Percentiles rank a stretch among this genome's conserved stretches.
Evolutionary conservation across 768 basidiomycete species (phyloP).

Genomic region (Imleria badia): DNA sequence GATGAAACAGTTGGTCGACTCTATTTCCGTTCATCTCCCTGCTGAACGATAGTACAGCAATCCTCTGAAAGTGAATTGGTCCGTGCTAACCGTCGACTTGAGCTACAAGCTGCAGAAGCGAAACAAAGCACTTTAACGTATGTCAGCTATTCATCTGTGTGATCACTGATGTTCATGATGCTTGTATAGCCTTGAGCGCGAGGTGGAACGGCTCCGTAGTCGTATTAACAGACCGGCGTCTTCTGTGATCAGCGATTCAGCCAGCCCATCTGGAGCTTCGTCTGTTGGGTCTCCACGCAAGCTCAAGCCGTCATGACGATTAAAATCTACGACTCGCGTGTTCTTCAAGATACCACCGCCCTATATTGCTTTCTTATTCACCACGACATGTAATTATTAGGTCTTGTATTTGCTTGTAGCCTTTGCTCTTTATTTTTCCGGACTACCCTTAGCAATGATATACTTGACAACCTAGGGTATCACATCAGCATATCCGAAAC

Average conservation of each 20-base stretch:
- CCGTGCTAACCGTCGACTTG: constrained; percentile 70
- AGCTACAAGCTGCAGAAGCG: constrained; percentile 72
- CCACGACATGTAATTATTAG: constrained; percentile 18
- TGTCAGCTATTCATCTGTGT: constrained; percentile 21
- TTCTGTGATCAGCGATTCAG: constrained; percentile 28
- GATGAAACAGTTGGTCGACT: constrained; percentile 55
- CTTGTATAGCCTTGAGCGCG: constrained; percentile 55
- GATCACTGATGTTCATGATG: constrained; percentile 2
- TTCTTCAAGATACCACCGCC: neutral
- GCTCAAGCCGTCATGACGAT: constrained; percentile 21
- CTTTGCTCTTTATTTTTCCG: neutral
- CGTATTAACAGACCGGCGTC: constrained; percentile 61
- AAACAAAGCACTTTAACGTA: constrained; percentile 71
- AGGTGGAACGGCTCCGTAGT: constrained; percentile 67
- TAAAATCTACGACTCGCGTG: neutral
- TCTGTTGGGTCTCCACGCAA: constrained; percentile 32
- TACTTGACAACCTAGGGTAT: neutral
- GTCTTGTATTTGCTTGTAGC: constrained; percentile 23
- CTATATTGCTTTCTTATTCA: neutral
- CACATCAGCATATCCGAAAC: too few relatives aligned
- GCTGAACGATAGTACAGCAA: constrained; percentile 48
- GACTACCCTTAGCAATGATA: neutral
- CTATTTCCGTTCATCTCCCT: neutral
- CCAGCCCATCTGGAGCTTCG: constrained; percentile 20
- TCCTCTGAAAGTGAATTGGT: constrained; percentile 66